Conservation (phyloP, 1,284 basidiomycete genomes). For the Limonomyces culmigenus region DNA sequence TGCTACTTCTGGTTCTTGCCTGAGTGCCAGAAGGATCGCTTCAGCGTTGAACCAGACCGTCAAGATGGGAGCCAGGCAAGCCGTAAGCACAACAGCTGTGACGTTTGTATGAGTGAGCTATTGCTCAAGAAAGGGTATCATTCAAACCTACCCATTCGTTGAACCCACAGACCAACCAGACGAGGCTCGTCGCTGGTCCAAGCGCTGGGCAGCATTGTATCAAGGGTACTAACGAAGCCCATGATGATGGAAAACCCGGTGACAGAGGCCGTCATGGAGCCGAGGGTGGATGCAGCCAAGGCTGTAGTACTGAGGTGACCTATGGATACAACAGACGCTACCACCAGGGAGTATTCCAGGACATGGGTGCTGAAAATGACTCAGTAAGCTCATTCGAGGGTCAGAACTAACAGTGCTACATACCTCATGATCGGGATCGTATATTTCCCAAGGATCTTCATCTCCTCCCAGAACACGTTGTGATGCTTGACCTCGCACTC, state of each 20-base stretch:
- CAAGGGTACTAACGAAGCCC: constrained; percentile 72
- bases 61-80: constrained; percentile 54
- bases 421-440: constrained; percentile 53
- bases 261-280: constrained; percentile 75
- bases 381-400: neutral
- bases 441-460: constrained; percentile 41
- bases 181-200: constrained; percentile 78
- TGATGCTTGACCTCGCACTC: neutral
- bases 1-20: constrained; percentile 81
- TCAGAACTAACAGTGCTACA: constrained; percentile 9
- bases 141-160: constrained; percentile 65
- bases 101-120: constrained; percentile 12
- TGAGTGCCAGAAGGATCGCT: constrained; percentile 55
- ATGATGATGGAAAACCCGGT: constrained; percentile 63
- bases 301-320: constrained; percentile 75
- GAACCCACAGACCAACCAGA: constrained; percentile 81
- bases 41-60: constrained; percentile 75
- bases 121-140: no score
- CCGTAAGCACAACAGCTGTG: no score
- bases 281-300: constrained; percentile 73
- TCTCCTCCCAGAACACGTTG: constrained; percentile 32
- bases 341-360: constrained; percentile 57
- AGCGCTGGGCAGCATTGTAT: constrained; percentile 80
- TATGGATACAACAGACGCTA: constrained; percentile 65
- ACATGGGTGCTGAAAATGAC: constrained; percentile 41